Conservation (phyloP, 2,329 filamentous ascomycete species). For the Cyclaneusma minus region DNA sequence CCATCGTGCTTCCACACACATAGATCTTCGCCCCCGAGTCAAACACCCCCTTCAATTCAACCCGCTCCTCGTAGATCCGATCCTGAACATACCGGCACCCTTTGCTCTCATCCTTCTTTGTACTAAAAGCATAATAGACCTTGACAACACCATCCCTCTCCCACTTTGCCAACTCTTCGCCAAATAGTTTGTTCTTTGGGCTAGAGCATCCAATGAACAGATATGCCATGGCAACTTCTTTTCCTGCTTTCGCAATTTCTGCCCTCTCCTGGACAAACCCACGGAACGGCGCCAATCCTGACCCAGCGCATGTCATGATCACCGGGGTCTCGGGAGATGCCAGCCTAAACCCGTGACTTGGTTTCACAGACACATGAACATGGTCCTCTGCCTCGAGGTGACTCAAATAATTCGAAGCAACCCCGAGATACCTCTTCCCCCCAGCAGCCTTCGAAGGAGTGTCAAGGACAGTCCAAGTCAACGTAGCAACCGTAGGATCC, state of each 20-base stretch:
- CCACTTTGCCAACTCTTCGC: conserved; percentile 24
- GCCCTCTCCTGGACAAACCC: conserved; percentile 31
- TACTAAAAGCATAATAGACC: conserved; percentile 32
- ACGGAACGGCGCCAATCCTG: conserved; percentile 30
- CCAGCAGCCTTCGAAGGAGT: conserved; percentile 33
- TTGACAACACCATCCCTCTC: conserved; percentile 30
- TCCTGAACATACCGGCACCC: conserved; percentile 37
- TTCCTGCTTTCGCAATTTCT: conserved; percentile 24
- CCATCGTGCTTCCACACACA: conserved; percentile 29
- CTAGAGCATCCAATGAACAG: conserved; percentile 30
- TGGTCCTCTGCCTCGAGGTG: conserved; percentile 27
- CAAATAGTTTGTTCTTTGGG: conserved; percentile 26
- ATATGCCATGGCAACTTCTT: conserved; percentile 25
- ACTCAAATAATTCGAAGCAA: conserved; percentile 45
- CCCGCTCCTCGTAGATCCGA: conserved; percentile 28
- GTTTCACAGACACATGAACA: conserved; percentile 23
- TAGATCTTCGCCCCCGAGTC: conserved; percentile 32
- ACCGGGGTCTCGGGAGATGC: conserved; percentile 17
- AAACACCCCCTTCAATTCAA: conserved; percentile 28
- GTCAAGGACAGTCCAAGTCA: conserved; percentile 55
- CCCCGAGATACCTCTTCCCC: conserved; percentile 34
- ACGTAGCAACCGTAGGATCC: conserved; percentile 37
- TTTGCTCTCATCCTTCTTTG: conserved; percentile 19
- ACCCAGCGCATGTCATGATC: conserved; percentile 19
- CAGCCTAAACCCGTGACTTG: conserved; percentile 9